Percentiles rank a stretch among this genome's conserved stretches.
Evolutionary conservation across 2,329 filamentous ascomycete species (phyloP).

Genomic region (Fusarium globosum): DNA sequence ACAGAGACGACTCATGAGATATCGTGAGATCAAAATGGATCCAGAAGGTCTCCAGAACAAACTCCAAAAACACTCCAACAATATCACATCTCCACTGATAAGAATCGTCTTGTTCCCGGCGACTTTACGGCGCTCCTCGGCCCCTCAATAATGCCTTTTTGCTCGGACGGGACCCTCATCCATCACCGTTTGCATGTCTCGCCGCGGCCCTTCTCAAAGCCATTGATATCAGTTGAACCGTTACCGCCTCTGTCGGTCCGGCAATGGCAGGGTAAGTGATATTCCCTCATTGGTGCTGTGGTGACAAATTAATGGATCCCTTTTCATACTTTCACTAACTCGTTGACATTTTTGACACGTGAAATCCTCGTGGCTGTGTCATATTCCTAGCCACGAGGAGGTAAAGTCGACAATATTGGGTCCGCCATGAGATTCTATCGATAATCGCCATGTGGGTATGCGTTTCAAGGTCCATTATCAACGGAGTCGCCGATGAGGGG

Average conservation of each 20-base stretch:
- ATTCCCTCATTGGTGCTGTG: conserved; percentile 14
- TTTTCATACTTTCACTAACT: not conserved
- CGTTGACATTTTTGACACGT: conserved; percentile 17
- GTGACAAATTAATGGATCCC: not conserved
- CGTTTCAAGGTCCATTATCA: not conserved
- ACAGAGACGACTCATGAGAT: conserved; percentile 1
- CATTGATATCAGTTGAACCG: not conserved
- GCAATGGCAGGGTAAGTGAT: not conserved
- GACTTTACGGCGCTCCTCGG: conserved; percentile 32
- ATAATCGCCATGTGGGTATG: conserved; percentile 25
- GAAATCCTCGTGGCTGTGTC: conserved; percentile 34
- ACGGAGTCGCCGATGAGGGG: conserved; percentile 23
- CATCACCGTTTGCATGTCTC: conserved; percentile 4
- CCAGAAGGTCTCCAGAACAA: conserved; percentile 10
- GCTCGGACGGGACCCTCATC: not conserved
- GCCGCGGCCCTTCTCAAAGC: conserved; percentile 14
- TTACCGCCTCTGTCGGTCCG: conserved; percentile 27
- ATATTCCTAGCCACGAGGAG: conserved; percentile 24
- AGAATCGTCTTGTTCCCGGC: conserved; percentile 14
- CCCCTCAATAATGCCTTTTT: conserved; percentile 31
- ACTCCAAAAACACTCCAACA: conserved; percentile 11
- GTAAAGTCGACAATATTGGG: conserved; percentile 11
- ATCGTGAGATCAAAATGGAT: conserved; percentile 9
- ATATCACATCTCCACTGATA: conserved; percentile 28
- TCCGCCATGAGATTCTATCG: not conserved